Percentiles rank a stretch among this genome's conserved stretches.
These are phyloP conservation scores for Lycium ferocissimum DNA, from an alignment of 257 asterid genomes.

Conservation along the genomic window DNA sequence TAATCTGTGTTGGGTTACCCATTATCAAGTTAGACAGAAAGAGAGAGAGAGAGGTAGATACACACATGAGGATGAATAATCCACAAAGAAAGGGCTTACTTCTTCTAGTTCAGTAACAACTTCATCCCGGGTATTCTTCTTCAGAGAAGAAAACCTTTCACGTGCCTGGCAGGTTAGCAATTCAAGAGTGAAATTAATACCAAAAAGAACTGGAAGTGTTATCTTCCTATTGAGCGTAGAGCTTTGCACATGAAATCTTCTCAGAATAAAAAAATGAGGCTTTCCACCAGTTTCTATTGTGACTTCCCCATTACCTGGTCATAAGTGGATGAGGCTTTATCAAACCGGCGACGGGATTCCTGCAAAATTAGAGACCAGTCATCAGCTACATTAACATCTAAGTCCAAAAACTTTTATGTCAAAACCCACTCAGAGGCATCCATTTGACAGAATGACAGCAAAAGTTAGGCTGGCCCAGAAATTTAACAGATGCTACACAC, in stretches of 20 bases:
- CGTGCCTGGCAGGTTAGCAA: constrained; percentile 66
- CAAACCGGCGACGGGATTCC: constrained; percentile 95
- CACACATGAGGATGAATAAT: constrained; percentile 25
- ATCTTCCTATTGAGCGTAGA: neutral
- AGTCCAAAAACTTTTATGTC: neutral
- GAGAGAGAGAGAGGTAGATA: neutral
- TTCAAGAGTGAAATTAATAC: neutral
- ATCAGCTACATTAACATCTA: constrained; percentile 3
- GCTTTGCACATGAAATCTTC: neutral
- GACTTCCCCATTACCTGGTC: constrained; percentile 71
- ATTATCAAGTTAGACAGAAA: neutral
- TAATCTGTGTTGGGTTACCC: neutral
- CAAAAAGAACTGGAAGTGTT: constrained; percentile 18
- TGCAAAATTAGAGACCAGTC: constrained; percentile 44
- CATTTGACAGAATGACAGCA: neutral
- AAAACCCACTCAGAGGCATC: constrained; percentile 16
- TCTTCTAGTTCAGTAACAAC: constrained; percentile 92
- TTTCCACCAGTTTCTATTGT: constrained; percentile 23
- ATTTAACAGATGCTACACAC: neutral
- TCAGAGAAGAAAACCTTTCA: constrained; percentile 80
- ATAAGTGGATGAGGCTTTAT: constrained; percentile 76
- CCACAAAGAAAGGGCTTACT: constrained; percentile 48
- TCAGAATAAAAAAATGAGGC: constrained; percentile 6
- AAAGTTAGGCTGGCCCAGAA: neutral
- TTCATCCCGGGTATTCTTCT: constrained; percentile 86